phyloP scores from a whole-genome alignment of 805 yeast genomes.

The Pichia membranifaciens region DNA sequence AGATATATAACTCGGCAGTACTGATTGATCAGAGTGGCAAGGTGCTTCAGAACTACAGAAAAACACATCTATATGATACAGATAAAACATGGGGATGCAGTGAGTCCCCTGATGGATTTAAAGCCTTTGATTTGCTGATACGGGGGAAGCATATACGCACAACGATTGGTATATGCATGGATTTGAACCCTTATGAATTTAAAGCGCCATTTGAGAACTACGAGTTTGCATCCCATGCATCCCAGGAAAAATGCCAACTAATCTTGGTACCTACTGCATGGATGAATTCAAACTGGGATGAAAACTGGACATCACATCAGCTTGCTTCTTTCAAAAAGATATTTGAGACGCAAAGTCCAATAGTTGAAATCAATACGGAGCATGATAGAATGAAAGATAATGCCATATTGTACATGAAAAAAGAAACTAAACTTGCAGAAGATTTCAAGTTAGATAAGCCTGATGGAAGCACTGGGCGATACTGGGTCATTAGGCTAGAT shows the following conservation, averaged over 20 bases:
- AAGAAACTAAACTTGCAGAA: not conserved
- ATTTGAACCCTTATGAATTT: constrained; percentile 80
- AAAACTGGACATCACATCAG: constrained; percentile 20
- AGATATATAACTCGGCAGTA: constrained; percentile 65
- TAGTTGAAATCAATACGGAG: constrained; percentile 18
- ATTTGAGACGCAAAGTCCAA: constrained; percentile 16
- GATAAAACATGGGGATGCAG: constrained; percentile 77
- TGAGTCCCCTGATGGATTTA: constrained; percentile 62
- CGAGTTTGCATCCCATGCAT: constrained; percentile 61
- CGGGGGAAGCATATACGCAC: constrained; percentile 32
- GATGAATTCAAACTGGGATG: constrained; percentile 47
- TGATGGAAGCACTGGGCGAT: constrained; percentile 32
- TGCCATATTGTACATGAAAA: constrained; percentile 5
- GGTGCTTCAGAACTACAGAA: constrained; percentile 61
- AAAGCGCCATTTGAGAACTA: constrained; percentile 68
- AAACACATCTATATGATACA: constrained; percentile 68
- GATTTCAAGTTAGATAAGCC: constrained; percentile 13
- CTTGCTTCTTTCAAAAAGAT: constrained; percentile 15
- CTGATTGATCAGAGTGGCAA: constrained; percentile 56
- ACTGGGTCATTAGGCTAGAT: constrained; percentile 65
- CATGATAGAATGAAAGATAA: constrained; percentile 4
- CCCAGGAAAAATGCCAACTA: constrained; percentile 43
- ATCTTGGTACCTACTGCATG: constrained; percentile 84
- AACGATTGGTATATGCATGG: constrained; percentile 90
- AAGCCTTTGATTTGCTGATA: constrained; percentile 40